These are phyloP conservation scores for Penicillium steckii DNA, from an alignment of 495 filamentous ascomycete genomes.

Conservation along the genomic window DNA sequence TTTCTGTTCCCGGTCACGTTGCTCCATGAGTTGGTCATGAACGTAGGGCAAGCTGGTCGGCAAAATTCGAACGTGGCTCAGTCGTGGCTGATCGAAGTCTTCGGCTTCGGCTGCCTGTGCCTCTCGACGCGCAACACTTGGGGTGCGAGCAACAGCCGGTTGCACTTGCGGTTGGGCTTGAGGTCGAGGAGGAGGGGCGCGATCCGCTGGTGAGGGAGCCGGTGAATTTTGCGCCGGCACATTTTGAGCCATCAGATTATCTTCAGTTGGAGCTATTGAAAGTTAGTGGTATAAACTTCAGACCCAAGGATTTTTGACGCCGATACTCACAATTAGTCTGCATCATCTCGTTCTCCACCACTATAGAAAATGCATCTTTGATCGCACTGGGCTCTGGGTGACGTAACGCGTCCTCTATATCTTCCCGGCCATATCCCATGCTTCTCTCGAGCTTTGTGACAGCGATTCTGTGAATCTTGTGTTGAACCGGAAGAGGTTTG, in stretches of 20 bases:
- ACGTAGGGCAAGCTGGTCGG: slow-evolving; percentile 87
- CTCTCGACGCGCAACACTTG: slow-evolving; percentile 32
- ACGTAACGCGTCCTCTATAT: slow-evolving; percentile 90
- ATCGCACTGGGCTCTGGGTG: slow-evolving; percentile 94
- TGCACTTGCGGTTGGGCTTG: slow-evolving; percentile 21
- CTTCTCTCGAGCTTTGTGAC: slow-evolving; percentile 94
- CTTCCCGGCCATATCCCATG: slow-evolving; percentile 93
- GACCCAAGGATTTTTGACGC: background rate
- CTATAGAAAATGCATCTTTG: slow-evolving; percentile 98
- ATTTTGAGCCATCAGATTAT: slow-evolving; percentile 34
- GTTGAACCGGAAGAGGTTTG: slow-evolving; percentile 72
- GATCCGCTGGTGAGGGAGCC: slow-evolving; percentile 18
- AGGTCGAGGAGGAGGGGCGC: slow-evolving; percentile 16
- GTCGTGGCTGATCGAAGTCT: slow-evolving; percentile 33
- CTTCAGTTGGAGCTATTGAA: slow-evolving; percentile 40
- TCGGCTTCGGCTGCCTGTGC: slow-evolving; percentile 28
- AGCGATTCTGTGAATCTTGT: slow-evolving; percentile 87
- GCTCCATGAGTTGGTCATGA: slow-evolving; percentile 85
- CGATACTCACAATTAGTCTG: slow-evolving; percentile 72
- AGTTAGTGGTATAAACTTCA: slow-evolving; percentile 12
- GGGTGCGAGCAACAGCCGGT: slow-evolving; percentile 14
- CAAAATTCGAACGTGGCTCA: slow-evolving; percentile 84
- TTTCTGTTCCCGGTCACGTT: slow-evolving; percentile 48
- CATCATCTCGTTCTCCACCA: slow-evolving; percentile 97
- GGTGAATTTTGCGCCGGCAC: slow-evolving; percentile 24